Conservation (phyloP, 371 early-diverging fungal genomes). For the Mucor velutinosus region DNA sequence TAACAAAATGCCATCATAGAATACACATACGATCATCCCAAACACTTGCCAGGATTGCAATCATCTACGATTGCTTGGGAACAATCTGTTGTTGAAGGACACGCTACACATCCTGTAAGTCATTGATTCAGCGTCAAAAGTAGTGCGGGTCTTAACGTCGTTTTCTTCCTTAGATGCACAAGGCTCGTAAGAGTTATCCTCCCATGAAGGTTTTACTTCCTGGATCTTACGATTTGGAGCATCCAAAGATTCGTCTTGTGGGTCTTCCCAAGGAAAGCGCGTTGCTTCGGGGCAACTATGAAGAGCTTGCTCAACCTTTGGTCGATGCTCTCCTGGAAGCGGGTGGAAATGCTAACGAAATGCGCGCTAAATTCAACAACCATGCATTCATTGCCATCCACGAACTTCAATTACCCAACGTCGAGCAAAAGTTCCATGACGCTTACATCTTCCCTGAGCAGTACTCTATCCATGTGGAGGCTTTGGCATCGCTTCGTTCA, state of each 20-base stretch:
- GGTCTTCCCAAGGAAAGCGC: conserved; percentile 53
- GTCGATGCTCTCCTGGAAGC: conserved; percentile 35
- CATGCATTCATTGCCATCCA: conserved; percentile 62
- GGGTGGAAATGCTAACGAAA: conserved; percentile 5
- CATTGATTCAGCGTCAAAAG: background rate
- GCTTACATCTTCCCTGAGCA: conserved; percentile 44
- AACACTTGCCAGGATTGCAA: conserved; percentile 46
- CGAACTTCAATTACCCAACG: conserved; percentile 67
- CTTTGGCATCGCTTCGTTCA: conserved; percentile 71
- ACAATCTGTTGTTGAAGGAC: conserved; percentile 74
- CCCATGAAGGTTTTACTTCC: conserved; percentile 57
- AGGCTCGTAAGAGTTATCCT: conserved; percentile 62
- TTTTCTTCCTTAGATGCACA: conserved; percentile 57
- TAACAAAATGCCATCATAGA: conserved; percentile 15
- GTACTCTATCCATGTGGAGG: conserved; percentile 44
- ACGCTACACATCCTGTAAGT: conserved; percentile 78
- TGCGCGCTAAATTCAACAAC: conserved; percentile 14
- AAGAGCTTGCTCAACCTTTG: conserved; percentile 36
- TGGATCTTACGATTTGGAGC: conserved; percentile 47
- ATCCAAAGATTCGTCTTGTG: conserved; percentile 51
- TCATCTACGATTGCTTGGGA: conserved; percentile 71
- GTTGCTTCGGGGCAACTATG: conserved; percentile 57
- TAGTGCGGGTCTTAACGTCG: background rate
- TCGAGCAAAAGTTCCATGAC: conserved; percentile 53
- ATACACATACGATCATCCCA: conserved; percentile 58